phyloP scores from a whole-genome alignment of 352 stramenopile genomes.

The Globisporangium emineosum region DNA sequence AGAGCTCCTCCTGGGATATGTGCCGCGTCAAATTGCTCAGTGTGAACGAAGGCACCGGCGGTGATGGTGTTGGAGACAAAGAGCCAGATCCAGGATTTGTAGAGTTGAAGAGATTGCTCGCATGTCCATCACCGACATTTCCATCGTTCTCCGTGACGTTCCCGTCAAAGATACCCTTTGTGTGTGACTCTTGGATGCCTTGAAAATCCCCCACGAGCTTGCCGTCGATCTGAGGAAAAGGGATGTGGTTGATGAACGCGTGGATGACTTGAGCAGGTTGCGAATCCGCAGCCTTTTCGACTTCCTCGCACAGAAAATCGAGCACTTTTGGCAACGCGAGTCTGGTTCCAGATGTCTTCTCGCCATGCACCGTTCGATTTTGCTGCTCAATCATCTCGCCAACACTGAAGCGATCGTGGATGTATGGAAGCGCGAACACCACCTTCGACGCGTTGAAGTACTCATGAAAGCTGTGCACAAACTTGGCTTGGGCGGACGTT shows the following conservation, averaged over 20 bases:
- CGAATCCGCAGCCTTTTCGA: conserved; percentile 33
- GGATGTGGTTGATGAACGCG: conserved; percentile 22
- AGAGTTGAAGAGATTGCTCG: conserved; percentile 4
- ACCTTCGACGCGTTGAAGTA: conserved; percentile 67
- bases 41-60: conserved; percentile 23
- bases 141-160: conserved; percentile 10
- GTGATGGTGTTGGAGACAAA: conserved; percentile 11
- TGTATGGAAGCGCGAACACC: conserved; percentile 68
- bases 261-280: conserved; percentile 15
- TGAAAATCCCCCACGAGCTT: conserved; percentile 9
- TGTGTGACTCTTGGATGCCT: conserved; percentile 24
- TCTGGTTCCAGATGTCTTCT: conserved; percentile 20
- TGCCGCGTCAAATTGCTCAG: conserved; percentile 6
- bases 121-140: neutral
- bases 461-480: conserved; percentile 71
- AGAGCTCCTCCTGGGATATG: conserved; percentile 43
- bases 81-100: neutral
- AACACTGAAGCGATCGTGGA: conserved; percentile 73
- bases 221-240: conserved; percentile 12
- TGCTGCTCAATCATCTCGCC: conserved; percentile 66
- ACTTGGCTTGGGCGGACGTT: conserved; percentile 67
- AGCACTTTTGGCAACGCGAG: conserved; percentile 50
- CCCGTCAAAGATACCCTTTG: conserved; percentile 24
- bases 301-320: conserved; percentile 53
- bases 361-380: conserved; percentile 55